These are phyloP conservation scores for Pulveroboletus sp. DNA, from an alignment of 1,284 basidiomycete species.

Conservation along the genomic window DNA sequence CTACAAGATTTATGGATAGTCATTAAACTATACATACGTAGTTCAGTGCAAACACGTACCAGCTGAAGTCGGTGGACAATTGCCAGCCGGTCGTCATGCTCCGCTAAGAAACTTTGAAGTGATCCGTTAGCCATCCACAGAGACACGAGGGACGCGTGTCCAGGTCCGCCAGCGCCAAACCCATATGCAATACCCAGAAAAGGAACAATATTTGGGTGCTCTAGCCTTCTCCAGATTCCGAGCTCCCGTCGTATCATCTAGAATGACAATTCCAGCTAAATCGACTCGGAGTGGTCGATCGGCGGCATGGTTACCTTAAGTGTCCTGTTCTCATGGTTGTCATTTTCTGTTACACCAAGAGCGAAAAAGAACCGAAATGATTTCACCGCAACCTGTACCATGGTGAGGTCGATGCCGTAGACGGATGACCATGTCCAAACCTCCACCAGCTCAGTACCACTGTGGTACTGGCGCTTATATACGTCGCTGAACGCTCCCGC, in stretches of 20 bases:
- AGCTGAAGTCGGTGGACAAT: background rate
- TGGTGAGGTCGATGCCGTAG: background rate
- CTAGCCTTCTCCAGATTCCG: too few relatives aligned
- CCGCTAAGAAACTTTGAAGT: background rate
- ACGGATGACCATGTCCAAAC: background rate
- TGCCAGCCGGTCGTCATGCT: background rate
- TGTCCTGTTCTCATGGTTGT: background rate
- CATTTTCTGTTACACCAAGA: background rate
- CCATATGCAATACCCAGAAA: background rate
- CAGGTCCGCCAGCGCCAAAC: background rate
- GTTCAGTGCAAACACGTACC: background rate
- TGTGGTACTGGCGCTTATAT: background rate
- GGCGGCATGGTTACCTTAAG: background rate
- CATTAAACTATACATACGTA: background rate
- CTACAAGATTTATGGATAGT: background rate
- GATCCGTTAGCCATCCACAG: constrained; percentile 1
- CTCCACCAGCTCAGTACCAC: background rate
- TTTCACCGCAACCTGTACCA: background rate
- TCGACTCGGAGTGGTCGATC: too few relatives aligned
- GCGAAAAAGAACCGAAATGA: background rate
- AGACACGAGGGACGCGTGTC: background rate
- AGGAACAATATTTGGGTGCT: too few relatives aligned
- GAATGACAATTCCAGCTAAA: background rate
- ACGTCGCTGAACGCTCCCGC: background rate
- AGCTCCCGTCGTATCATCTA: constrained; percentile 4